Evolutionary conservation across 306 rosid species (phyloP).

Genomic region (Quercus glauca): DNA sequence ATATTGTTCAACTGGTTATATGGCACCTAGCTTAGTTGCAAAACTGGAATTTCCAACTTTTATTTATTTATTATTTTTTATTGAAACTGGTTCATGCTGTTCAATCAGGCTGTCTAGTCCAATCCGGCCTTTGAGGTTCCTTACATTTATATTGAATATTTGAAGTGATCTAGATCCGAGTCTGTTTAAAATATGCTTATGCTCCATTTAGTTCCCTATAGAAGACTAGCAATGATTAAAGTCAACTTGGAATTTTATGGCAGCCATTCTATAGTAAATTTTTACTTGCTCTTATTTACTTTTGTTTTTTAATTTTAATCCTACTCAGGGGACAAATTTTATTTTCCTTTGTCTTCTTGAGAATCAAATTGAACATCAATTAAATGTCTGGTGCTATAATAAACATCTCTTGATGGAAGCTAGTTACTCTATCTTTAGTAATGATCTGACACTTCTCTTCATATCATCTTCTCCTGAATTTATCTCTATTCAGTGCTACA

Average conservation of each 20-base stretch:
- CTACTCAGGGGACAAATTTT: no score
- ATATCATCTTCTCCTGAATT: conserved; percentile 6
- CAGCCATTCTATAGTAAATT: background rate
- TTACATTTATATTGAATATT: background rate
- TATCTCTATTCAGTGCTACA: conserved; percentile 35
- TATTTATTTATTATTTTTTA: no score
- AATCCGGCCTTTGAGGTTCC: background rate
- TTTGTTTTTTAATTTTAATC: background rate
- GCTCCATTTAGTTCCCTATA: background rate
- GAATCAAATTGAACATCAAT: conserved; percentile 7
- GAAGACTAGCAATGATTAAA: background rate
- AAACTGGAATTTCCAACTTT: background rate
- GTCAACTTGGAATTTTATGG: background rate
- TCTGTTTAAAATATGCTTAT: background rate
- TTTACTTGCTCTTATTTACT: background rate
- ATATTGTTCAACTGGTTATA: background rate
- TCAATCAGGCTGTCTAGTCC: background rate
- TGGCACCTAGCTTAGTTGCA: background rate
- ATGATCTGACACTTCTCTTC: background rate
- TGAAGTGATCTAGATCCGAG: background rate
- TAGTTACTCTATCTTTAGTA: background rate
- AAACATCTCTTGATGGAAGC: background rate
- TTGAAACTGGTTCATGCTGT: background rate
- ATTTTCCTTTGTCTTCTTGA: background rate
- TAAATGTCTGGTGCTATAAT: background rate